Conservation (phyloP, 2,329 filamentous ascomycete genomes). For the Colletotrichum navitas region DNA sequence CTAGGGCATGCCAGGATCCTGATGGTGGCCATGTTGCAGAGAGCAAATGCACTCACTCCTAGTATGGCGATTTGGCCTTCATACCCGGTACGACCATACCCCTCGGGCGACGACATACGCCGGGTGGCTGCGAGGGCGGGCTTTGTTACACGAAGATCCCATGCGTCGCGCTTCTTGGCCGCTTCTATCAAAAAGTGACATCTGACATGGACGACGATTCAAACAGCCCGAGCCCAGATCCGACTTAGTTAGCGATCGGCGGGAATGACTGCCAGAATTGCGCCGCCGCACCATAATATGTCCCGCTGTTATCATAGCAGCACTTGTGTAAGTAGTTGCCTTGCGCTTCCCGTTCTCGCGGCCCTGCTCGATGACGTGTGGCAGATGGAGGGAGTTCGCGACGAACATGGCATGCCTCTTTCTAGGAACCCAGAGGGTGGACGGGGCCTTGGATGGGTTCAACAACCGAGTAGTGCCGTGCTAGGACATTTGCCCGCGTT, state of each 20-base stretch:
- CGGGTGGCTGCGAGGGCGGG: background rate
- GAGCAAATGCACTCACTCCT: conserved; percentile 2
- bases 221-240: conserved; percentile 11
- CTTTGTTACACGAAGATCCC: conserved; percentile 8
- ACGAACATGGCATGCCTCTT: background rate
- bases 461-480: background rate
- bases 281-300: conserved; percentile 1
- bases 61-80: background rate
- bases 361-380: background rate
- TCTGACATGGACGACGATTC: conserved; percentile 16
- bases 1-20: conserved; percentile 19
- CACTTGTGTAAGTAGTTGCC: conserved; percentile 9
- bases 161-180: conserved; percentile 6
- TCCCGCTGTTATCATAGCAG: conserved; percentile 15
- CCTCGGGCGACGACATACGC: background rate
- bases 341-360: conserved; percentile 2
- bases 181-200: conserved; percentile 15
- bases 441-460: background rate
- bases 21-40: background rate
- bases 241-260: conserved; percentile 20
- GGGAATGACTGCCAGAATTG: conserved; percentile 1
- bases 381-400: background rate
- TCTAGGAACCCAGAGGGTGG: background rate
- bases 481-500: background rate
- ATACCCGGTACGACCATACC: background rate